Conservation (phyloP, 1,284 basidiomycete species). For the Athelia sp. region DNA sequence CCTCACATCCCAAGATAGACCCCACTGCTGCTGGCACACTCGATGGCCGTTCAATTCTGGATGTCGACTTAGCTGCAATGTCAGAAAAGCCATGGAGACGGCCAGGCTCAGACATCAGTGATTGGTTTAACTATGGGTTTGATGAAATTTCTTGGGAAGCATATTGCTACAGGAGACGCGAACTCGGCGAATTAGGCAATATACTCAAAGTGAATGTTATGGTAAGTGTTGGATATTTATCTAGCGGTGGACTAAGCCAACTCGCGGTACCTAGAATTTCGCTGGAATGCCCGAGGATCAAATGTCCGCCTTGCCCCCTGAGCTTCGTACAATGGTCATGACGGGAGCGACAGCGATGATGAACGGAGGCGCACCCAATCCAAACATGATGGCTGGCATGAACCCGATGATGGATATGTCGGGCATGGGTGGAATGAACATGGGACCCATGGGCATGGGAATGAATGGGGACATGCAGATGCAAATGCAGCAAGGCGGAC, state of each 20-base stretch:
- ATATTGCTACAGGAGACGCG: slow-evolving; percentile 83
- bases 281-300: slow-evolving; percentile 80
- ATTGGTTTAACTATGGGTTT: slow-evolving; percentile 99
- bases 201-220: slow-evolving; percentile 75
- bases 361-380: slow-evolving; percentile 48
- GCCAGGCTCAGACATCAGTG: slow-evolving; percentile 90
- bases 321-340: slow-evolving; percentile 80
- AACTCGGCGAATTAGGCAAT: slow-evolving; percentile 74
- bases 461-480: slow-evolving; percentile 44
- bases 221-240: slow-evolving; percentile 37
- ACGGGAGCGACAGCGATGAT: slow-evolving; percentile 71
- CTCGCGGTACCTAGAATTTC: slow-evolving; percentile 51
- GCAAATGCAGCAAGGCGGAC: slow-evolving; percentile 34
- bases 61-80: slow-evolving; percentile 81
- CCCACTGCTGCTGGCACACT: slow-evolving; percentile 59
- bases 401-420: slow-evolving; percentile 38
- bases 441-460: slow-evolving; percentile 39
- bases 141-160: slow-evolving; percentile 95
- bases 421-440: slow-evolving; percentile 53
- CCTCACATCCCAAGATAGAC: slow-evolving; percentile 75
- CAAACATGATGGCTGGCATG: slow-evolving; percentile 54
- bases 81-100: slow-evolving; percentile 90
- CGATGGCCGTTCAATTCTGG: slow-evolving; percentile 82
- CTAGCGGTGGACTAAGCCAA: slow-evolving; percentile 3
- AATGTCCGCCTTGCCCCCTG: slow-evolving; percentile 64